These are phyloP conservation scores for Juglanconis oblonga DNA, from an alignment of 2,329 filamentous ascomycete genomes.

Conservation along the genomic window DNA sequence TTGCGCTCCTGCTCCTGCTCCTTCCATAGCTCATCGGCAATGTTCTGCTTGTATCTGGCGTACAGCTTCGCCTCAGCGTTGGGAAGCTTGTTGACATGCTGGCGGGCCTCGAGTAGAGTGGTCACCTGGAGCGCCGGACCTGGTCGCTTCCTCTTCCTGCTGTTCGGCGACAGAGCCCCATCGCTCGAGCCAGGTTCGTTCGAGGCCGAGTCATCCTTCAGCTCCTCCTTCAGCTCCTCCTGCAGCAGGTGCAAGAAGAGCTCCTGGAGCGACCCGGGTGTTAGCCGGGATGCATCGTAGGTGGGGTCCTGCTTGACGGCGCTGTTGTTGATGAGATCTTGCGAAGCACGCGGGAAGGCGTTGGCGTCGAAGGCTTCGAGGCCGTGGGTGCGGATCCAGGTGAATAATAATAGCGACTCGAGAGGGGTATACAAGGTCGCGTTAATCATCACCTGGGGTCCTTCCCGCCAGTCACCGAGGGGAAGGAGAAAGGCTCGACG, in stretches of 20 bases:
- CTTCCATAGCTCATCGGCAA: conserved; percentile 67
- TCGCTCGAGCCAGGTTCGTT: conserved; percentile 37
- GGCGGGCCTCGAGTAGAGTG: conserved; percentile 62
- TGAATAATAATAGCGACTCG: conserved; percentile 33
- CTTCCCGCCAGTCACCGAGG: conserved; percentile 32
- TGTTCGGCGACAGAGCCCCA: conserved; percentile 49
- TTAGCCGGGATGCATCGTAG: conserved; percentile 73
- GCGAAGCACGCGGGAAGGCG: conserved; percentile 35
- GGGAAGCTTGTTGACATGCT: conserved; percentile 67
- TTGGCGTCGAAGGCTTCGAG: conserved; percentile 28
- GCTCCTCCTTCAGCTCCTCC: conserved; percentile 63
- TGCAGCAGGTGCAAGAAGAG: conserved; percentile 74
- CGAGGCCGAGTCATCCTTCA: conserved; percentile 1
- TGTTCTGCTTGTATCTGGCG: conserved; percentile 66
- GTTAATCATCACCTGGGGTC: conserved; percentile 34
- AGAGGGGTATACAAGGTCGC: conserved; percentile 31
- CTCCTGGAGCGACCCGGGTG: conserved; percentile 72
- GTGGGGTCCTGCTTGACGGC: conserved; percentile 66
- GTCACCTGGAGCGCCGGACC: conserved; percentile 55
- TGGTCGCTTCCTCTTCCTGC: conserved; percentile 73
- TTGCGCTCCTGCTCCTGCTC: conserved; percentile 67
- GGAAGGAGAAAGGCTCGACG: conserved; percentile 28
- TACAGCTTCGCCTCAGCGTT: conserved; percentile 72
- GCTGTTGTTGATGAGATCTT: conserved; percentile 69
- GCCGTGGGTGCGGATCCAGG: conserved; percentile 28